A percentile compares a stretch with the other conserved stretches of the same genome.
These are phyloP conservation scores for Pestalotiopsis sp. DNA, from an alignment of 2,329 filamentous ascomycete species.

Conservation along the genomic window DNA sequence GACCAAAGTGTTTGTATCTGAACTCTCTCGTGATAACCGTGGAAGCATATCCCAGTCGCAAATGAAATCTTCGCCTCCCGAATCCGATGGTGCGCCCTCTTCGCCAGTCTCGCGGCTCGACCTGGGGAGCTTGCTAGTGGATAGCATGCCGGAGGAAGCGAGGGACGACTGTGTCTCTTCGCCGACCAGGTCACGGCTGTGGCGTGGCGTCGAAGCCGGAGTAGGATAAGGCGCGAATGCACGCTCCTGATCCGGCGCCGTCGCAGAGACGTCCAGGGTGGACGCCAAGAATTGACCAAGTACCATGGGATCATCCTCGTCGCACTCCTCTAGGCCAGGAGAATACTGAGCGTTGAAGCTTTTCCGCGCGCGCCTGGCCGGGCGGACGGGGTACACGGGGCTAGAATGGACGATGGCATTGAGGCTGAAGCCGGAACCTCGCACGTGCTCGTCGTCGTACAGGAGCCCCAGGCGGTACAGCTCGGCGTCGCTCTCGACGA, in stretches of 20 bases:
- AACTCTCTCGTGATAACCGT: not conserved
- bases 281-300: constrained; percentile 7
- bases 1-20: not conserved
- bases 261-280: not conserved
- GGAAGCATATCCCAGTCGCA: constrained; percentile 9
- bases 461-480: constrained; percentile 29
- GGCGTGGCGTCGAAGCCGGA: constrained; percentile 2
- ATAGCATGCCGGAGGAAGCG: too few species aligned
- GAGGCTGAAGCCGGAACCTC: constrained; percentile 23
- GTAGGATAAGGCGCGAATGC: not conserved
- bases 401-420: constrained; percentile 26
- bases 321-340: not conserved
- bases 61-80: constrained; percentile 7
- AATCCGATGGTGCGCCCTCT: not conserved
- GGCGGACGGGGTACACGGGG: constrained; percentile 26
- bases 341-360: not conserved
- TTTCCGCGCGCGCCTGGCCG: constrained; percentile 19
- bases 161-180: not conserved
- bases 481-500: constrained; percentile 25
- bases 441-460: constrained; percentile 24
- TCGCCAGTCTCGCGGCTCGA: not conserved
- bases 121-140: not conserved
- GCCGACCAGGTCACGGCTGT: constrained; percentile 4
- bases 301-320: not conserved
- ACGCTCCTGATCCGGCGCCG: not conserved